Evolutionary conservation across 1,284 basidiomycete species (phyloP), one percentile per base, ranked within the genome.

Genomic region (Malassezia caprae): DNA sequence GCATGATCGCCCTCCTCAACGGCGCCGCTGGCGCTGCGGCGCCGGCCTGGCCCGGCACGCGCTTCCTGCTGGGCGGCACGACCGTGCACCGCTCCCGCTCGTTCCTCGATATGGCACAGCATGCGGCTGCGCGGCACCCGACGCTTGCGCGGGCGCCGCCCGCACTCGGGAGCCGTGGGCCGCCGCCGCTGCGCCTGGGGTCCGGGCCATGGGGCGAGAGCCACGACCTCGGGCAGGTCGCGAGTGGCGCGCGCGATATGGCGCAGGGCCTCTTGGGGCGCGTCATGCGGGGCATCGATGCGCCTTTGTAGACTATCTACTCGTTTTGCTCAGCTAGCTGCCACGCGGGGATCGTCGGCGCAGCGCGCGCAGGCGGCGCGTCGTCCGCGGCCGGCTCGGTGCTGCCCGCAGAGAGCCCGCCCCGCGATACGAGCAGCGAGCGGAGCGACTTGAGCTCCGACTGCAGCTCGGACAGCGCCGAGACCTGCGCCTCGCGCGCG

Each of bases 371-470:
- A 21, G 62, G 62, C 15, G 64, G 60, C n/a, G 66, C 60, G n/a
- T 37, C 35, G 35, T 37, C 35, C 26, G 53, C 51, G 23, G 60
- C 63, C 10, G 60, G 58, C 2, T 58, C 55, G 1, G 59, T 31
- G 28, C 5, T 48, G 31, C 17, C 13, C 5, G 31, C 13, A 8
- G 21, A 23, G 83, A 80, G 21, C 21, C 49, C 55, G 1, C 82
- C 82, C 34, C 88, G 82, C 60, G 85, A 88, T n/a, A 90, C 80
- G 6, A 98, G 79, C 15, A 98, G 81, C 0, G 90, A 84, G 76
- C 96, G 96, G 61, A 98, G 80, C 0, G 90, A 94, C 73, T 91
- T 90, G 65, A 98, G 81, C 74, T 98, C 93, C 65, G 88, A 84
- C 71, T 96, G 91, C 15, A 98, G 79, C 62, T 91, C 90, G 28